Conservation (phyloP, 805 yeast species). For the Vanderwaltozyma yarrowii region DNA sequence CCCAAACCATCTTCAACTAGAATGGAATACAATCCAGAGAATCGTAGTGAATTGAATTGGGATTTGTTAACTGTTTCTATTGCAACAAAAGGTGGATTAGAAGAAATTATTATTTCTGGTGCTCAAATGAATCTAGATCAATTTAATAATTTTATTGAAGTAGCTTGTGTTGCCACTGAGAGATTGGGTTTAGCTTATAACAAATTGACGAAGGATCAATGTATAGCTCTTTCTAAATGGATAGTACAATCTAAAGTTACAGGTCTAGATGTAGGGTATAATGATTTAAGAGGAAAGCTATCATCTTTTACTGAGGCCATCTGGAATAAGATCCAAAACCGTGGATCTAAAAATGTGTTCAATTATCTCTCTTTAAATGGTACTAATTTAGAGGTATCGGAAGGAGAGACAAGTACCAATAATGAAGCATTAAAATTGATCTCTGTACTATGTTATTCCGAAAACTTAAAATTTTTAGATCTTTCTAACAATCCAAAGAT, state of each 20-base stretch:
- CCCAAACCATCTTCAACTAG: conserved; percentile 19
- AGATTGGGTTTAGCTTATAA: conserved; percentile 77
- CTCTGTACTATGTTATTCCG: conserved; percentile 40
- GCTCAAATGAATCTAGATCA: conserved; percentile 53
- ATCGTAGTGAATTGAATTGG: conserved; percentile 78
- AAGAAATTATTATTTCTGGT: conserved; percentile 73
- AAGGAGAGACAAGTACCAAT: conserved; percentile 31
- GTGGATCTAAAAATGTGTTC: conserved; percentile 24
- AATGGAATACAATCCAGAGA: conserved; percentile 30
- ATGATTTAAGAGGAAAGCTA: conserved; percentile 42
- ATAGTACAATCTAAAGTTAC: conserved; percentile 35
- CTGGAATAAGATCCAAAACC: conserved; percentile 16
- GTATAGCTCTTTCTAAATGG: conserved; percentile 52
- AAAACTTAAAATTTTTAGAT: conserved; percentile 61
- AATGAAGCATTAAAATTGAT: conserved; percentile 32
- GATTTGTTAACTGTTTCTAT: conserved; percentile 64
- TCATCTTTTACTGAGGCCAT: conserved; percentile 20
- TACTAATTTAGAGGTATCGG: conserved; percentile 45
- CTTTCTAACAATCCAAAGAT: conserved; percentile 64
- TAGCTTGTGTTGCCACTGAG: conserved; percentile 47
- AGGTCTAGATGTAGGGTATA: conserved; percentile 80
- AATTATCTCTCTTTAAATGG: conserved; percentile 52
- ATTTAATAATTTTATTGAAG: conserved; percentile 47
- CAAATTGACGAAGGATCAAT: conserved; percentile 48
- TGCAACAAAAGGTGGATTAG: conserved; percentile 65